These are phyloP conservation scores for Coemansia sp. DNA, from an alignment of 192 early-diverging fungal genomes.

Conservation along the genomic window DNA sequence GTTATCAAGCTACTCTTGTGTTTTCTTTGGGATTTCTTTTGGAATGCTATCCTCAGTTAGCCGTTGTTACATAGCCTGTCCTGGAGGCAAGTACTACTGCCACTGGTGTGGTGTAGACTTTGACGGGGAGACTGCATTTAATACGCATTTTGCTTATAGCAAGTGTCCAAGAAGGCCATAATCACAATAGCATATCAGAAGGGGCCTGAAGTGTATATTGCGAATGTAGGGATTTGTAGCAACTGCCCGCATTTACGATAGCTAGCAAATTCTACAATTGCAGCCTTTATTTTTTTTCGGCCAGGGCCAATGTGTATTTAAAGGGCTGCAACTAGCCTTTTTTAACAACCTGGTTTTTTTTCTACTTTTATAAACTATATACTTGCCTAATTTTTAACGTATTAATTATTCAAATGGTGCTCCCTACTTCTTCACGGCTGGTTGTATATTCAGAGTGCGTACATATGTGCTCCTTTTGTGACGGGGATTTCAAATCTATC, in stretches of 20 bases:
- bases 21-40: neutral
- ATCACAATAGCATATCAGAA: neutral
- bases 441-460: neutral
- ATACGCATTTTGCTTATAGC: neutral
- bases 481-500: neutral
- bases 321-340: neutral
- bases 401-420: neutral
- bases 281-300: no score
- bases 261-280: neutral
- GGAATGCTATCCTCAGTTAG: neutral
- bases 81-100: constrained; percentile 3
- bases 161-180: neutral
- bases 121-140: neutral
- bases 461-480: neutral
- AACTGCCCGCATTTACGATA: neutral
- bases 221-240: neutral
- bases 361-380: neutral
- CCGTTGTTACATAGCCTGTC: neutral
- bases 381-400: neutral
- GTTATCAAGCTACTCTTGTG: neutral
- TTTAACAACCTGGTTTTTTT: neutral
- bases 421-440: neutral
- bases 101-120: neutral
- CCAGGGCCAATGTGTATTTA: neutral
- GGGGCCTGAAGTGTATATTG: no score